These are phyloP conservation scores for Exophiala lecanii-corni DNA, from an alignment of 2,329 filamentous ascomycete species.

Conservation along the genomic window DNA sequence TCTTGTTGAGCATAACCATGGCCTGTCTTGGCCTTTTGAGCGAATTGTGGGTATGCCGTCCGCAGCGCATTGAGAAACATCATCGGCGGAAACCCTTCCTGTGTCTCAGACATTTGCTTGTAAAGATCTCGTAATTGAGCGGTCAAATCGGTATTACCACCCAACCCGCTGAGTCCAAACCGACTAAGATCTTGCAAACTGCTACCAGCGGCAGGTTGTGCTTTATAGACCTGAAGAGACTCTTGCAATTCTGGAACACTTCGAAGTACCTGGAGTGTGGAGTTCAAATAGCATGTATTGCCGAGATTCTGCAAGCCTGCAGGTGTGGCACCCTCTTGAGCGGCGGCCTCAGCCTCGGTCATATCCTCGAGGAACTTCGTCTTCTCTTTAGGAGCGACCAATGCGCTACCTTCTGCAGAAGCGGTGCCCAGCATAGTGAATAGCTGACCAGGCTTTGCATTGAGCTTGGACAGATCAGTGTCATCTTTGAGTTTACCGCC, in stretches of 20 bases:
- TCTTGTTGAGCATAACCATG: constrained; percentile 94
- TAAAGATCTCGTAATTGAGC: constrained; percentile 76
- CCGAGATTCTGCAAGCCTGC: constrained; percentile 87
- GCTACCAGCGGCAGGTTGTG: constrained; percentile 28
- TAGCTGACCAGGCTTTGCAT: constrained; percentile 76
- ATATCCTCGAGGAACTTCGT: constrained; percentile 95
- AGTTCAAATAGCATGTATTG: constrained; percentile 98
- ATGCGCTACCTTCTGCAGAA: constrained; percentile 53
- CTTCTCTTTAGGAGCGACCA: constrained; percentile 69
- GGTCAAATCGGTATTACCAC: constrained; percentile 65
- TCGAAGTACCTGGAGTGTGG: constrained; percentile 85
- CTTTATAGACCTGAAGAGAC: constrained; percentile 62
- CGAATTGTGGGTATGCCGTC: constrained; percentile 82
- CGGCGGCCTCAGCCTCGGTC: constrained; percentile 87
- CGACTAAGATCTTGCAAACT: constrained; percentile 45
- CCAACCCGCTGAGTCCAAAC: constrained; percentile 55
- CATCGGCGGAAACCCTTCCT: constrained; percentile 77
- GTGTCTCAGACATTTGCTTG: constrained; percentile 82
- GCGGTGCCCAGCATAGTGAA: constrained; percentile 97
- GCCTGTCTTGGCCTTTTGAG: constrained; percentile 76
- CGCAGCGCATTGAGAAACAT: constrained; percentile 79
- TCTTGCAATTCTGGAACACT: constrained; percentile 87
- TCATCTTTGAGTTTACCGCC: constrained; percentile 95
- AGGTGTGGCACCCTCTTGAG: constrained; percentile 76
- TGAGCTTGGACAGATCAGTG: constrained; percentile 75